Base-by-base conservation (phyloP, 2,329 filamentous ascomycete species). In the Chalaropsis thielavioides region DNA sequence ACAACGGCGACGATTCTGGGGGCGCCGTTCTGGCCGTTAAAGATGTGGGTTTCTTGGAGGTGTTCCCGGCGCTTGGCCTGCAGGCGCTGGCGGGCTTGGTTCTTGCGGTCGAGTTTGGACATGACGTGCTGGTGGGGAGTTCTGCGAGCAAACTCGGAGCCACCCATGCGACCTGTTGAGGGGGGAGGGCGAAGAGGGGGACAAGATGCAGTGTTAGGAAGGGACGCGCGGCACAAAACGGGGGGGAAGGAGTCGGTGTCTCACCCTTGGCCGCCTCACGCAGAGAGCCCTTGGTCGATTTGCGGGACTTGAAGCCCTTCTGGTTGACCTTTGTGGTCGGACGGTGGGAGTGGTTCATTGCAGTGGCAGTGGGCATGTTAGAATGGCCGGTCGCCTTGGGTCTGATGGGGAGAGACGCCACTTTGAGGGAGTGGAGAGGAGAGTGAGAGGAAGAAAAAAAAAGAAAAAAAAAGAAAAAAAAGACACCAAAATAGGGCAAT, bases 41-140 rank as follows among this genome's bases (percentile, higher is more conserved):
- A 99, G 24, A 99, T 79, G 44, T 85, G 89, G 0, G 83, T 85
- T 63, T 90, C 87, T 70, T 88, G 87, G 60, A 88, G 81, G 72
- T 94, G 88, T 71, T 94, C 90, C 72, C 86, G 86, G 72, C 91
- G 85, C 76, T 97, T 96, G 70, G 85, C 80, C 68, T 88, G 78
- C 71, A 92, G 89, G 74, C 87, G 86, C 79, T 99, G 94, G 75
- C 92, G 92, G 70, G 90, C 89, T 78, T 95, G 90, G 75, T 99
- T 97, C 71, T 90, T 86, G 67, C 94, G 88, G 76, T 96, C 91
- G 74, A 99, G 83, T 77, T 97, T 99, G 67, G 91, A 95, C 89
- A 96, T 92, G 77, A 96, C 84, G 77, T 96, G 90, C 74, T 99
- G 94, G 74, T 96, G 90, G 64, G 90, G 90, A 17, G 92, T 96